A percentile compares a stretch with the other conserved stretches of the same genome.
Conservation (phyloP, 495 filamentous ascomycete species). For the Xylaria nigripes region DNA sequence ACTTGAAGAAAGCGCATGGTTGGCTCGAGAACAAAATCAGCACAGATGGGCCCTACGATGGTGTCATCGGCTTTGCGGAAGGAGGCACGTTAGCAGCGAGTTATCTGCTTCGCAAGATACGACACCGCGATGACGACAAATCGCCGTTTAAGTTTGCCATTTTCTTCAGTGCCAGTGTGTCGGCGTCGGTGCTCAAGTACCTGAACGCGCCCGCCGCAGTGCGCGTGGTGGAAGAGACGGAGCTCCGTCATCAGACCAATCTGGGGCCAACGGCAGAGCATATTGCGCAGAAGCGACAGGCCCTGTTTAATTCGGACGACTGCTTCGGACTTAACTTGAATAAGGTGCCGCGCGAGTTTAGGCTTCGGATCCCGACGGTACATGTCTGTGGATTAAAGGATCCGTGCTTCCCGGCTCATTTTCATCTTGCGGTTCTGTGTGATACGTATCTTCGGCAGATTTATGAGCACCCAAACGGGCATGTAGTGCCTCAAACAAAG, state of each 20-base stretch:
- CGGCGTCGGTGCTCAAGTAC: slow-evolving; percentile 40
- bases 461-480: slow-evolving; percentile 48
- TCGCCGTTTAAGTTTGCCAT: slow-evolving; percentile 51
- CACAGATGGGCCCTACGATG: slow-evolving; percentile 51
- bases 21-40: slow-evolving; percentile 44
- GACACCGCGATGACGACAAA: slow-evolving; percentile 21
- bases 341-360: slow-evolving; percentile 28
- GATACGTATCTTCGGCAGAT: slow-evolving; percentile 37
- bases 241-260: slow-evolving; percentile 19
- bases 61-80: slow-evolving; percentile 53
- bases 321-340: slow-evolving; percentile 49
- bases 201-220: slow-evolving; percentile 41
- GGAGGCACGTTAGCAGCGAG: slow-evolving; percentile 46
- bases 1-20: slow-evolving; percentile 32
- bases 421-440: slow-evolving; percentile 50
- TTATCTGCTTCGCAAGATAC: slow-evolving; percentile 33
- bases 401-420: slow-evolving; percentile 44
- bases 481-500: slow-evolving; percentile 43
- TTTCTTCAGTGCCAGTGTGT: slow-evolving; percentile 51
- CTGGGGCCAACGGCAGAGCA: slow-evolving; percentile 25
- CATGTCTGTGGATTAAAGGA: slow-evolving; percentile 55
- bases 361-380: slow-evolving; percentile 52
- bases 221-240: slow-evolving; percentile 28
- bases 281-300: slow-evolving; percentile 13
- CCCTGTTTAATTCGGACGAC: slow-evolving; percentile 28